A percentile compares a stretch with the other conserved stretches of the same genome.
Conservation (phyloP, 179 eudicot species). For the Sideroxylon spinosum region DNA sequence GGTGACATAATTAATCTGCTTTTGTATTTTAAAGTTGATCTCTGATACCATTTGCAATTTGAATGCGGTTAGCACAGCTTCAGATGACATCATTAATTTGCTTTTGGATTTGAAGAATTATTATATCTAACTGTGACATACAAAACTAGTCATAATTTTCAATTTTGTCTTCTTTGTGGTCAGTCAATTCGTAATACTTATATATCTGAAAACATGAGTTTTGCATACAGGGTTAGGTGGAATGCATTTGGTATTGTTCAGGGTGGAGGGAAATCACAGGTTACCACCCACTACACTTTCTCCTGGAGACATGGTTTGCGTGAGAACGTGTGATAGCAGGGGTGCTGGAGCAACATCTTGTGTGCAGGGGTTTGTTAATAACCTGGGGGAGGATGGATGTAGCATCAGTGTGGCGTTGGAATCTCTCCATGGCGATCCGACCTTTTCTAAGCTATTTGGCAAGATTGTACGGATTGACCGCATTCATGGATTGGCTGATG, state of each 20-base stretch:
- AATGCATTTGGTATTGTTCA: conserved; percentile 76
- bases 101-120: not conserved
- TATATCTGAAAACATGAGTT: conserved; percentile 1
- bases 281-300: conserved; percentile 81
- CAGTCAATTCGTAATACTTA: not conserved
- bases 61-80: conserved; percentile 65
- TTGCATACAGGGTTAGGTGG: conserved; percentile 71
- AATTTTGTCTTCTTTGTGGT: conserved; percentile 6
- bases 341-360: conserved; percentile 81
- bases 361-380: conserved; percentile 79
- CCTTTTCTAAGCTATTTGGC: conserved; percentile 84
- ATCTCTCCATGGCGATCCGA: conserved; percentile 80
- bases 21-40: not conserved
- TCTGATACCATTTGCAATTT: conserved; percentile 86
- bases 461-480: conserved; percentile 81
- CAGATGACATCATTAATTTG: conserved; percentile 35
- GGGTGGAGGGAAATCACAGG: conserved; percentile 68
- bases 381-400: conserved; percentile 83
- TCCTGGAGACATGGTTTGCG: conserved; percentile 93
- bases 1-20: conserved; percentile 34
- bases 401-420: conserved; percentile 76
- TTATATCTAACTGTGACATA: not conserved
- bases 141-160: conserved; percentile 5
- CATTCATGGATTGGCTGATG: conserved; percentile 82
- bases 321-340: conserved; percentile 72